Base-by-base conservation (phyloP, 108 stramenopile species). In the Discostella pseudostelligera region DNA sequence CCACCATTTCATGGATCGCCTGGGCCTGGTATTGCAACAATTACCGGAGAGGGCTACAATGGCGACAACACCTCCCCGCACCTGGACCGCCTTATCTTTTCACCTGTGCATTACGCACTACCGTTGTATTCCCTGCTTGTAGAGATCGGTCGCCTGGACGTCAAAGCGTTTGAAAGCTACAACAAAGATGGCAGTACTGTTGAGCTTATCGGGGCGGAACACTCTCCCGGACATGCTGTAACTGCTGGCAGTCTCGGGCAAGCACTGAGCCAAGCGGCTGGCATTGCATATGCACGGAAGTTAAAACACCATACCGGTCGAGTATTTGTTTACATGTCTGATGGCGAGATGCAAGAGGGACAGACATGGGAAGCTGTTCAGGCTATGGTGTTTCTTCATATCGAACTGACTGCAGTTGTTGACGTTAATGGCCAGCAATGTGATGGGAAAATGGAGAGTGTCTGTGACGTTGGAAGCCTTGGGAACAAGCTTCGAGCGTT, bases 341-440 rank as follows among this genome's bases (percentile, higher is more conserved):
- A 68, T 59, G 67, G 67, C 0, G 67, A 68, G 35, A 49, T 68
- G 13, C 67, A 68, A 42, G 67, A 68, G 21, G 67, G 67, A 1
- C 57, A 68, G 58, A 68, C 67, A 3, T 67, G 66, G 66, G 66
- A 67, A 26, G 55, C 55, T 19, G 43, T 56, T 19, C 29, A 29
- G 26, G 26, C 51, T 16, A 50, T 59, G 57, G 67, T 68, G 3
- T 57, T 57, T 29, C 67, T 49, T 19, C 47, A 50, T 20, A 68
- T 68, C 10, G 56, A 56, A 36, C 26, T 68, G 19, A 47, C 39
- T 14, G 56, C 47, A 1, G 67, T 68, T 4, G 67, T 68, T 6
- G 57, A 68, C 50, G 67, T 58, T 3, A 68, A 68, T 59, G 67
- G 67, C 22, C 67, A 68, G 47, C 67, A 68, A 21, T 68, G 67